These are phyloP conservation scores for Venturia oleaginea DNA, from an alignment of 2,329 filamentous ascomycete species.

Conservation along the genomic window DNA sequence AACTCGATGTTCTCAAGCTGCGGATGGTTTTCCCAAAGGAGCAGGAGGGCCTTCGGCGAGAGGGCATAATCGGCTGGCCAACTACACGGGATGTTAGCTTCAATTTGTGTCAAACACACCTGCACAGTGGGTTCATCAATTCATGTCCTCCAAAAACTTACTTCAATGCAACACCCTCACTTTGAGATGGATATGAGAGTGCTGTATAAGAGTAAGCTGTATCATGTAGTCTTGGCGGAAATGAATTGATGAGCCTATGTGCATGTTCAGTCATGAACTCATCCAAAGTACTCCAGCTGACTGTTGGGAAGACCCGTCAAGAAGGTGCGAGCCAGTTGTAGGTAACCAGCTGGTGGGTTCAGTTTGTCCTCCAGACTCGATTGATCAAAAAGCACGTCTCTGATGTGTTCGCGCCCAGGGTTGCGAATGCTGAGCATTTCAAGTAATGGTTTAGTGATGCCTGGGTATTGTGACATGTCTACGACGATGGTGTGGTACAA, in stretches of 20 bases:
- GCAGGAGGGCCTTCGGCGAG: background rate
- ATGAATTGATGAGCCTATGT: too few relatives aligned
- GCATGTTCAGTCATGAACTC: background rate
- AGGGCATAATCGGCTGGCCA: background rate
- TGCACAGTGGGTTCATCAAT: too few relatives aligned
- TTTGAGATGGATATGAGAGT: too few relatives aligned
- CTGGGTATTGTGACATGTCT: background rate
- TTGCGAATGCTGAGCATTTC: background rate
- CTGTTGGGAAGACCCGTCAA: background rate
- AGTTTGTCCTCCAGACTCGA: background rate
- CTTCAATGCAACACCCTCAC: too few relatives aligned
- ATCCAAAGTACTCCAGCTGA: conserved; percentile 7
- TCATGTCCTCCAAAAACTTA: too few relatives aligned
- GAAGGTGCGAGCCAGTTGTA: background rate
- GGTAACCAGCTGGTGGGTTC: background rate
- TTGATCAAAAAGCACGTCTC: background rate
- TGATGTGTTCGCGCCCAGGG: background rate
- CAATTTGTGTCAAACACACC: background rate
- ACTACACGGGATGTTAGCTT: background rate
- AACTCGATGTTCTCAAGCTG: background rate
- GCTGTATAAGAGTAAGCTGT: too few relatives aligned
- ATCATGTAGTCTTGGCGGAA: too few relatives aligned
- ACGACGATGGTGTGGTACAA: conserved; percentile 7
- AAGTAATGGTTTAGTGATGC: background rate
- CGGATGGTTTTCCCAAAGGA: background rate